Conservation (phyloP, 371 early-diverging fungal species). For the Lichtheimia corymbifera region DNA sequence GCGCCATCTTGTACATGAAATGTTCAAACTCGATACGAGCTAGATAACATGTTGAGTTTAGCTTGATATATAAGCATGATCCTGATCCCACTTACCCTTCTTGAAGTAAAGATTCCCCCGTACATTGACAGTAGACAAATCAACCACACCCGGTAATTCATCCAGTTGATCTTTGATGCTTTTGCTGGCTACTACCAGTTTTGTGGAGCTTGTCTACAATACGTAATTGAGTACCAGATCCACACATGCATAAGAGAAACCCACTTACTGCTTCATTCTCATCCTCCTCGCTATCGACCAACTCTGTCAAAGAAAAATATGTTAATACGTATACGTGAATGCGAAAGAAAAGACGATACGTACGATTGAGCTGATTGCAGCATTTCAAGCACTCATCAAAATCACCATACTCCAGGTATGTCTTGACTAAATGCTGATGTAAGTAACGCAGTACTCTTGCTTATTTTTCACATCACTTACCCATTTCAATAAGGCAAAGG, state of each 20-base stretch:
- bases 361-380: slow-evolving; percentile 17
- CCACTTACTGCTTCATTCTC: too few species aligned
- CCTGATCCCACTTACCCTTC: neutral
- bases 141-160: neutral
- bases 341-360: too few species aligned
- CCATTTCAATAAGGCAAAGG: slow-evolving; percentile 29
- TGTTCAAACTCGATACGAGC: slow-evolving; percentile 9
- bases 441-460: too few species aligned
- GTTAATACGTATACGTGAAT: too few species aligned
- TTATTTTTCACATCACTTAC: slow-evolving; percentile 8
- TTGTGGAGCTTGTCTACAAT: neutral
- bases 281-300: too few species aligned
- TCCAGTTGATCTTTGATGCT: neutral
- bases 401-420: slow-evolving; percentile 18
- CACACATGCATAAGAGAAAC: too few species aligned
- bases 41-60: neutral
- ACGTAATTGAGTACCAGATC: neutral
- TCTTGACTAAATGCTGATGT: slow-evolving; percentile 6
- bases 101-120: neutral
- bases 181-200: neutral
- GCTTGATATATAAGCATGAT: too few species aligned
- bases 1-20: slow-evolving; percentile 12
- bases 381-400: slow-evolving; percentile 14
- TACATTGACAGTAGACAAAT: neutral
- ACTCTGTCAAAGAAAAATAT: too few species aligned